phyloP scores from a whole-genome alignment of 331 rosid species.

The Malus hybrid region DNA sequence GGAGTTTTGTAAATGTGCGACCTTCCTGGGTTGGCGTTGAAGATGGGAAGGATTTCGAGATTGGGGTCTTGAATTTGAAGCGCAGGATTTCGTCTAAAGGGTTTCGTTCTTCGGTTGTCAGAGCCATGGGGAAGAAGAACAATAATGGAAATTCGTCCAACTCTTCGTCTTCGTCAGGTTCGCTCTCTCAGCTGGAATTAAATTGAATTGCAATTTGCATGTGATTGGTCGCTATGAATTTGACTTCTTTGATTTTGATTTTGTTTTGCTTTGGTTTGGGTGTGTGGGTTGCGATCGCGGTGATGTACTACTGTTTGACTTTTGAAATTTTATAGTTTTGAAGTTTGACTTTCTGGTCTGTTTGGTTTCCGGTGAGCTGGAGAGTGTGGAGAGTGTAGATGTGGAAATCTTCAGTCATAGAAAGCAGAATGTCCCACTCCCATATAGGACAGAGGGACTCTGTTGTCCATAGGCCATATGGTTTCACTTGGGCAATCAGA shows the following conservation, averaged over 20 bases:
- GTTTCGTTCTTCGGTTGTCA: constrained; percentile 25
- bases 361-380: not conserved
- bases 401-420: not conserved
- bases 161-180: constrained; percentile 70
- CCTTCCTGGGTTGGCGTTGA: constrained; percentile 26
- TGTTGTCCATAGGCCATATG: not conserved
- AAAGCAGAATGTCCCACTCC: not conserved
- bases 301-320: not conserved
- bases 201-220: not conserved
- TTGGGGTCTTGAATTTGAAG: constrained; percentile 33
- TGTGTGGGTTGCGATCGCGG: not conserved
- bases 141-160: constrained; percentile 45
- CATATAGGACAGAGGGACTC: not conserved
- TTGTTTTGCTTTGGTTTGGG: not conserved
- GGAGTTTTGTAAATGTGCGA: constrained; percentile 23
- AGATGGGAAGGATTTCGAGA: constrained; percentile 34
- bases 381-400: not conserved
- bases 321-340: not conserved
- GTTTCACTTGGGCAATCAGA: not conserved
- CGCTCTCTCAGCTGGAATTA: constrained; percentile 1
- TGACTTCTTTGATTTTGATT: not conserved
- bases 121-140: constrained; percentile 63
- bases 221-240: not conserved
- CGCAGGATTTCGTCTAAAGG: constrained; percentile 27
- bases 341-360: constrained; percentile 15